phyloP scores from a whole-genome alignment of 2,329 filamentous ascomycete genomes.

The Alternaria brassicae region DNA sequence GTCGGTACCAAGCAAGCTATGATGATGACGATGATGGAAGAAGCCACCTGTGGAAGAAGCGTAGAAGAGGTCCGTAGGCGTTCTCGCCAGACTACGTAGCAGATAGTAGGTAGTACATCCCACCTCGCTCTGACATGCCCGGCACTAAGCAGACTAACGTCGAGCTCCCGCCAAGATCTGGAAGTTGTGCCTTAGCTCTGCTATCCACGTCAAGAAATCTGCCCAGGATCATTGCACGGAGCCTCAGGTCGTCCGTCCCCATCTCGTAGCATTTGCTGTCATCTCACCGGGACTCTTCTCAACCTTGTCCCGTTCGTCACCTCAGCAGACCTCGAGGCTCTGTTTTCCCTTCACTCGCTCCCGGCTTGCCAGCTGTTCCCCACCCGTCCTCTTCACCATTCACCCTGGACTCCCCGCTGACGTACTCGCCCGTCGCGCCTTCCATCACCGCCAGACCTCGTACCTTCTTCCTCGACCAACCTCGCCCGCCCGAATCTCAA shows the following conservation, averaged over 20 bases:
- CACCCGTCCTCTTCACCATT: constrained; percentile 24
- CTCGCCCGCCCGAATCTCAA: constrained; percentile 7
- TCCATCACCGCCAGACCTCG: constrained; percentile 11
- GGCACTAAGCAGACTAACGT: constrained; percentile 13
- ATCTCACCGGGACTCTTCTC: constrained; percentile 29
- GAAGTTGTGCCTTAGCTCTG: constrained; percentile 34
- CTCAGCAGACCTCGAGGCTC: constrained; percentile 28
- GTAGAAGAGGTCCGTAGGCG: not conserved
- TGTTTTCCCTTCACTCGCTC: constrained; percentile 28
- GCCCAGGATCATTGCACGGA: constrained; percentile 37
- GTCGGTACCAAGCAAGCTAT: not conserved
- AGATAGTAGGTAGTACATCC: too few species aligned
- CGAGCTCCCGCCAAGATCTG: constrained; percentile 18
- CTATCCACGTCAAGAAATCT: constrained; percentile 44
- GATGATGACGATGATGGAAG: not conserved
- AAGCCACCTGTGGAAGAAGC: not conserved
- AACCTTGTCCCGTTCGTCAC: constrained; percentile 27
- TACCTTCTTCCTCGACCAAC: constrained; percentile 19
- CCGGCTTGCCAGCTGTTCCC: constrained; percentile 23
- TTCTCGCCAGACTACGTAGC: not conserved
- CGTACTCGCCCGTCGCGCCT: constrained; percentile 27
- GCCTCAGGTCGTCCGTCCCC: constrained; percentile 36
- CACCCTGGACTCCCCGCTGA: constrained; percentile 37
- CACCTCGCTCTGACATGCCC: constrained; percentile 7
- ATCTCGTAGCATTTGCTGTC: constrained; percentile 34